A percentile compares a stretch with the other conserved stretches of the same genome.
phyloP scores from a whole-genome alignment of 2,329 filamentous ascomycete genomes.

The Passalora sequoiae region DNA sequence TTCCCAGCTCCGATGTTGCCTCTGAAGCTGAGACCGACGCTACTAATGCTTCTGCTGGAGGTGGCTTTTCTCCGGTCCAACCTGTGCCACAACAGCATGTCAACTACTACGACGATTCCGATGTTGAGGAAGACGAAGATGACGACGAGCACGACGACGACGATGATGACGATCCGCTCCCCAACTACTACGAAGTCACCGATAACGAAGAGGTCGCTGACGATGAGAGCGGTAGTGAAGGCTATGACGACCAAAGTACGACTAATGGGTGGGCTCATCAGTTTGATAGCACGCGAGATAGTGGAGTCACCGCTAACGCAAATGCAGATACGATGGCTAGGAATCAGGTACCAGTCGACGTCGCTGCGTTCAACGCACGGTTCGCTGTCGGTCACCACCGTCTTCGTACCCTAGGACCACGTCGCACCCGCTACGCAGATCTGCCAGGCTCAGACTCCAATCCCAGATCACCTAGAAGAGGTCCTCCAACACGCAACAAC shows the following conservation, averaged over 20 bases:
- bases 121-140: slow-evolving; percentile 4
- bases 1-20: slow-evolving; percentile 14
- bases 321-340: slow-evolving; percentile 14
- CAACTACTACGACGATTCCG: slow-evolving; percentile 5
- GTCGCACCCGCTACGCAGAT: slow-evolving; percentile 12
- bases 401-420: slow-evolving; percentile 12
- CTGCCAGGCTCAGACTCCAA: slow-evolving; percentile 3
- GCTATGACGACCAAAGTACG: slow-evolving; percentile 21
- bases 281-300: slow-evolving; percentile 1
- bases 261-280: slow-evolving; percentile 23
- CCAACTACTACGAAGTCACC: background rate
- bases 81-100: slow-evolving; percentile 6
- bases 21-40: slow-evolving; percentile 8
- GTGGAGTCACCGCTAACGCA: no score
- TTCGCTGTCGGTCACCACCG: no score
- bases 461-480: no score
- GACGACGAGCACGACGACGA: slow-evolving; percentile 6
- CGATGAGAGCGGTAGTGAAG: slow-evolving; percentile 7
- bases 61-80: slow-evolving; percentile 21
- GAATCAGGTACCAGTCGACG: slow-evolving; percentile 10
- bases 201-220: background rate
- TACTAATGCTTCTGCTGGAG: background rate
- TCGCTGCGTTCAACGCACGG: background rate
- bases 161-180: background rate
- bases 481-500: no score